Conservation (phyloP, 306 rosid genomes). For the Trifolium pratense region DNA sequence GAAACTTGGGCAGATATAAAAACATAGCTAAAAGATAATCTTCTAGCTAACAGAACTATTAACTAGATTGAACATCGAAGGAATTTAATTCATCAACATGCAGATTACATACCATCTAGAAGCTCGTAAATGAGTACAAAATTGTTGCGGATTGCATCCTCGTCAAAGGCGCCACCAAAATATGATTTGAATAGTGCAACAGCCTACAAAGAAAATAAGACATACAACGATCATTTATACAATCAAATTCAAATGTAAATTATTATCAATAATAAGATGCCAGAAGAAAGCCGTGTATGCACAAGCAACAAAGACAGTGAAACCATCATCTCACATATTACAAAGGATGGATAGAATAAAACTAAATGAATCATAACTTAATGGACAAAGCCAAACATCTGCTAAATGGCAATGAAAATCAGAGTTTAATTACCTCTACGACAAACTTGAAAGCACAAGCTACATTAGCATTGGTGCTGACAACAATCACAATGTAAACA, state of each 20-base stretch:
- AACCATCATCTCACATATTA: not conserved
- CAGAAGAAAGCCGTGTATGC: conserved; percentile 22
- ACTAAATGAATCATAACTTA: conserved; percentile 22
- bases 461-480: conserved; percentile 97
- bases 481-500: conserved; percentile 71
- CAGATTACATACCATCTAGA: conserved; percentile 73
- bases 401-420: conserved; percentile 16
- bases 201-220: conserved; percentile 62
- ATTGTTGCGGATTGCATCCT: conserved; percentile 98
- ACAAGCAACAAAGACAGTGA: conserved; percentile 19
- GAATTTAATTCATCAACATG: conserved; percentile 21
- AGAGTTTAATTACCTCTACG: conserved; percentile 73
- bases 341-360: conserved; percentile 1
- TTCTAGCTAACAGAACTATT: not conserved
- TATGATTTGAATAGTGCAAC: conserved; percentile 94
- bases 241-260: not conserved
- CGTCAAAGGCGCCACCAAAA: conserved; percentile 98
- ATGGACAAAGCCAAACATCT: conserved; percentile 8
- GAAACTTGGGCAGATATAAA: conserved; percentile 1
- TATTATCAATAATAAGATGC: conserved; percentile 12
- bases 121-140: conserved; percentile 97
- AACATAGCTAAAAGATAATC: conserved; percentile 26
- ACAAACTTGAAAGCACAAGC: conserved; percentile 99
- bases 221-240: conserved; percentile 21
- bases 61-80: not conserved